These are phyloP conservation scores for Eucalyptus paniculata DNA, from an alignment of 345 rosid species.

Conservation along the genomic window DNA sequence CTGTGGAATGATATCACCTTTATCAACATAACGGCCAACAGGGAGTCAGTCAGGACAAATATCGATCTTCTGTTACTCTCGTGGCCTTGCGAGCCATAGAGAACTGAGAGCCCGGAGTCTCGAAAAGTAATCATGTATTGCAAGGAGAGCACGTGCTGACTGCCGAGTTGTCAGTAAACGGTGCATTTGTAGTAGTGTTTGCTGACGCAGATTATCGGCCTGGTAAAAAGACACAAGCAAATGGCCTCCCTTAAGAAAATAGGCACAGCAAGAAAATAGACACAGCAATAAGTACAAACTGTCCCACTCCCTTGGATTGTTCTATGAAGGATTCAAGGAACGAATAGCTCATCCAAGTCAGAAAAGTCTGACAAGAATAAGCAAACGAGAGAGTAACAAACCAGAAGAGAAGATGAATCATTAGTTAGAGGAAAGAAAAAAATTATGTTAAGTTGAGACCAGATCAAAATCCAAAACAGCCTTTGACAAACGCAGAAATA, in stretches of 20 bases:
- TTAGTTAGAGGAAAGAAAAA: background rate
- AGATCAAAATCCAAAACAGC: background rate
- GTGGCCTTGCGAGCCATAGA: slow-evolving; percentile 69
- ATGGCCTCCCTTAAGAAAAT: background rate
- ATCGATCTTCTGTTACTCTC: slow-evolving; percentile 11
- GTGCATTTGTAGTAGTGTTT: slow-evolving; percentile 63
- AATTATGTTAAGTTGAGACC: background rate
- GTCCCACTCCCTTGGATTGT: background rate
- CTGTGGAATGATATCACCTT: background rate
- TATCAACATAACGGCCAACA: background rate
- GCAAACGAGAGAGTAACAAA: background rate
- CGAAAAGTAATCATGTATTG: slow-evolving; percentile 54
- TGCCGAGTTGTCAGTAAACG: slow-evolving; percentile 62
- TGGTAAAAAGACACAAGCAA: background rate
- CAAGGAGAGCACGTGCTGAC: slow-evolving; percentile 69
- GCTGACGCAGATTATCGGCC: slow-evolving; percentile 77
- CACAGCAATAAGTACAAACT: background rate
- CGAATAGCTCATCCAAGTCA: background rate
- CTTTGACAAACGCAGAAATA: background rate
- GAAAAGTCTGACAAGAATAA: background rate
- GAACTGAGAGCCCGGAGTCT: slow-evolving; percentile 75
- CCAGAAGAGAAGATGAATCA: background rate
- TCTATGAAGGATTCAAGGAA: background rate
- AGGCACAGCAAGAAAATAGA: background rate
- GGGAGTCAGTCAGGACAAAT: background rate